A percentile compares a stretch with the other conserved stretches of the same genome.
These are phyloP conservation scores for Naganishia albida DNA, from an alignment of 1,284 basidiomycete species.

Conservation along the genomic window DNA sequence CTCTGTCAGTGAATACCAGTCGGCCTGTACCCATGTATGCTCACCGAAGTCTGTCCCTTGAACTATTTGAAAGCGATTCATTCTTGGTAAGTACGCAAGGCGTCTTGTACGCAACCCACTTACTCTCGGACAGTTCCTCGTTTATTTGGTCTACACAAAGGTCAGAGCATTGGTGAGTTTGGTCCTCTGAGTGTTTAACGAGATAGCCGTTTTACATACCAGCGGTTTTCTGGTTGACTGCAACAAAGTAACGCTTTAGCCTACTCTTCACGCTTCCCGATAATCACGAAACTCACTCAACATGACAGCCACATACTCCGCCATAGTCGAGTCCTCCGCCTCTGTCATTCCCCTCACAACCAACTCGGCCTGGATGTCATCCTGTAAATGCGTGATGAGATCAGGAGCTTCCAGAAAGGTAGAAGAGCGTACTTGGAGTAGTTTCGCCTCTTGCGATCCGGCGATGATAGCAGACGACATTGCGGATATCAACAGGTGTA, in stretches of 20 bases:
- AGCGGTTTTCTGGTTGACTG: slow-evolving; percentile 34
- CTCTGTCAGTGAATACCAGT: not conserved
- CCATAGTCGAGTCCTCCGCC: slow-evolving; percentile 32
- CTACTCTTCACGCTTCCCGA: too few species aligned
- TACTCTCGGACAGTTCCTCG: slow-evolving; percentile 32
- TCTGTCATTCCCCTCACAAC: slow-evolving; percentile 30
- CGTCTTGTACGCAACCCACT: not conserved
- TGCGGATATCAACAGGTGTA: not conserved
- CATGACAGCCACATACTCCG: slow-evolving; percentile 36
- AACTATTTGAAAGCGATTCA: slow-evolving; percentile 7
- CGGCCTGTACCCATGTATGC: not conserved
- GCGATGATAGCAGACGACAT: slow-evolving; percentile 17
- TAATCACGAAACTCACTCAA: slow-evolving; percentile 26
- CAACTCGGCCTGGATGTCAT: slow-evolving; percentile 33
- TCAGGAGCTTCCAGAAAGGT: too few species aligned
- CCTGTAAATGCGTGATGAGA: not conserved
- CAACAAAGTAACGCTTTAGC: not conserved
- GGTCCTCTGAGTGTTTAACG: not conserved
- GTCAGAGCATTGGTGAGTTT: not conserved
- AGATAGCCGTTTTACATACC: slow-evolving; percentile 12
- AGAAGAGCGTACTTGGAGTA: slow-evolving; percentile 9
- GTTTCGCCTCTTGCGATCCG: slow-evolving; percentile 19
- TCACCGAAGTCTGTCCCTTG: slow-evolving; percentile 32
- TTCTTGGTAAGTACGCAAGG: not conserved
- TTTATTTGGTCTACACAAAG: slow-evolving; percentile 28